Conservation (phyloP, 1,139 yeast species). For the Chernovozyma sophiae-reginae region DNA sequence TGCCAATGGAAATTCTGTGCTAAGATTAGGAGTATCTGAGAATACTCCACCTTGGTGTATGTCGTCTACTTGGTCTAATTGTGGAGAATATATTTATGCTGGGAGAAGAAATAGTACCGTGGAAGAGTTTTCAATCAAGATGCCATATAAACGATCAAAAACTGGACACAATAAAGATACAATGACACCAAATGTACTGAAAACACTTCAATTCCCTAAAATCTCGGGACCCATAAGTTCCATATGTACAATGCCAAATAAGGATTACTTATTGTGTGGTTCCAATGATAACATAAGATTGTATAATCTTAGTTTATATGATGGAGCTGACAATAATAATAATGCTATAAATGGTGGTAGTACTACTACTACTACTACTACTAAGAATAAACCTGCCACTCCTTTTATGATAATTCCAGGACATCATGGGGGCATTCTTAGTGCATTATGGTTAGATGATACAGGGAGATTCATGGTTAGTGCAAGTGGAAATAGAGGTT, state of each 20-base stretch:
- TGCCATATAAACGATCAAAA: constrained; percentile 38
- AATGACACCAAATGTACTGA: constrained; percentile 47
- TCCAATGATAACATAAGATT: constrained; percentile 86
- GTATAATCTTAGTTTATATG: constrained; percentile 64
- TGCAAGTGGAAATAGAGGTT: constrained; percentile 93
- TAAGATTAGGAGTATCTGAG: constrained; percentile 52
- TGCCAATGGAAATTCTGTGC: constrained; percentile 37
- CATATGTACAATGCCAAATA: constrained; percentile 76
- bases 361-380: constrained; percentile 11
- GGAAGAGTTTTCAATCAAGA: constrained; percentile 76
- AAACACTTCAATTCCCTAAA: constrained; percentile 69
- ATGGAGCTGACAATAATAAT: constrained; percentile 25
- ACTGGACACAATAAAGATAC: constrained; percentile 17
- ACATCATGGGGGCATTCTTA: constrained; percentile 54
- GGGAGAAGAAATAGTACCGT: constrained; percentile 89
- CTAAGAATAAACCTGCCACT: constrained; percentile 39
- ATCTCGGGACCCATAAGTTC: constrained; percentile 92
- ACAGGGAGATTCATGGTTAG: constrained; percentile 84
- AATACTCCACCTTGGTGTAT: constrained; percentile 94
- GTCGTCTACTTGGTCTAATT: constrained; percentile 86
- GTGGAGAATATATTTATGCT: constrained; percentile 74
- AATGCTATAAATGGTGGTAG: constrained; percentile 11
- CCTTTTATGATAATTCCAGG: constrained; percentile 64
- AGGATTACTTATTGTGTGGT: constrained; percentile 76
- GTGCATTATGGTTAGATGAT: constrained; percentile 70